Evolutionary conservation across 1,284 basidiomycete species (phyloP), one percentile per base, ranked within the genome.

Genomic region (Xerocomus nothofagi): DNA sequence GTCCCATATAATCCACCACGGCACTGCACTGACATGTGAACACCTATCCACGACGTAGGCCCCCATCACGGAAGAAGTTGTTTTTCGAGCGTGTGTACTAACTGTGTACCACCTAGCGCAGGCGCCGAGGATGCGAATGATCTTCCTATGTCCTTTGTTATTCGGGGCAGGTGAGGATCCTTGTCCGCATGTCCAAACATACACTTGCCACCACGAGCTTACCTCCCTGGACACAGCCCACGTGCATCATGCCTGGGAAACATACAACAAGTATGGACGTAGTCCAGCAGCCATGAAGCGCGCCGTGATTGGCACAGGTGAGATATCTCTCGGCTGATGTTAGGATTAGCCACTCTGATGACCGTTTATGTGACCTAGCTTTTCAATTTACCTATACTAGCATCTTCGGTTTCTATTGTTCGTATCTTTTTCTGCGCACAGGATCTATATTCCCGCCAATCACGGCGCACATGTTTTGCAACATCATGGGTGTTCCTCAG

Each of bases 331-430:
- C 36, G 10, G 18, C 21, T 38, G 30, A 17, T 54, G 8, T 37
- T 24, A 8, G 9, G 24, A 43, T 45, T 24, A 24, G 26, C 32
- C 48, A 21, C 38, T 36, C n/a, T 53, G 50, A 32, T 51, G 40
- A 60, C 39, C 29, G 23, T 39, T 26, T 15, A 44, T 31, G 27
- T 34, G 53, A 39, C 47, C 33, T 61, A 95, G 93, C 82, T 4
- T 84, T 97, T 65, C 96, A 98, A 69, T 76, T 95, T 34, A 66
- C 73, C 1, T 98, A 98, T 68, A 98, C 96, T 0, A 91, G 87
- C 5, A 62, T 98, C 8, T 99, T 98, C 58, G 96, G 96, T 5
- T 92, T 89, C 73, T 91, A 90, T 68, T 88, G 86, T 17, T 81
- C 91, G 7, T 97, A 85, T 66, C 75, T 98, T 24, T 94, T 92